phyloP scores from a whole-genome alignment of 345 rosid genomes.

The Citrus sinensis region DNA sequence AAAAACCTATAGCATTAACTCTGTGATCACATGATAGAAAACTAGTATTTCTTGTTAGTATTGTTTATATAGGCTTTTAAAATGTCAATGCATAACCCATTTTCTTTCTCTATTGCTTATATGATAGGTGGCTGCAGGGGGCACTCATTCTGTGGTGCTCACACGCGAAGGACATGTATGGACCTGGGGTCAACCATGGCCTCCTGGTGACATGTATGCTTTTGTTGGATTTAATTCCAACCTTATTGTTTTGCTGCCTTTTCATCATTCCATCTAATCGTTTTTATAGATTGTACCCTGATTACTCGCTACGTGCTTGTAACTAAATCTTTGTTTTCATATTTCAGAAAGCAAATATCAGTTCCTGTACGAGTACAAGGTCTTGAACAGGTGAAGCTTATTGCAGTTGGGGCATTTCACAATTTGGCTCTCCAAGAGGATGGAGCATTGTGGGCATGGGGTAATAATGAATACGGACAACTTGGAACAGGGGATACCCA shows the following conservation, averaged over 20 bases:
- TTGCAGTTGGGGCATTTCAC: constrained; percentile 98
- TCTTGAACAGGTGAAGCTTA: constrained; percentile 78
- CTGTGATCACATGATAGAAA: background rate
- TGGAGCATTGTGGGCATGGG: constrained; percentile 98
- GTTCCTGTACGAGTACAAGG: constrained; percentile 98
- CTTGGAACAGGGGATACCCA: constrained; percentile 99
- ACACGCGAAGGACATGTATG: constrained; percentile 90
- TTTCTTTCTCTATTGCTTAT: constrained; percentile 12
- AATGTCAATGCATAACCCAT: background rate
- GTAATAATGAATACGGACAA: constrained; percentile 98
- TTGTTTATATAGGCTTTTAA: background rate
- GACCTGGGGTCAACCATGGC: constrained; percentile 99
- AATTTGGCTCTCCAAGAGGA: constrained; percentile 95
- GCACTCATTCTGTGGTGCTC: constrained; percentile 97
- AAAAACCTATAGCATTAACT: background rate
- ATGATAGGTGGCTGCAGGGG: constrained; percentile 95
- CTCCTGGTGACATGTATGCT: constrained; percentile 97
- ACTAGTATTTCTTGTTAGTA: background rate
- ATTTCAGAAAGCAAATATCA: constrained; percentile 86
- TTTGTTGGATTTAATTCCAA: constrained; percentile 1
- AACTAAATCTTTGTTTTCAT: background rate
- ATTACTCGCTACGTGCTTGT: background rate
- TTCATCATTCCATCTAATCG: background rate
- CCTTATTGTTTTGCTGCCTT: background rate
- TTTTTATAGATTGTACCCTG: background rate